Conservation (phyloP, 345 rosid genomes). For the Linum trigynum region DNA sequence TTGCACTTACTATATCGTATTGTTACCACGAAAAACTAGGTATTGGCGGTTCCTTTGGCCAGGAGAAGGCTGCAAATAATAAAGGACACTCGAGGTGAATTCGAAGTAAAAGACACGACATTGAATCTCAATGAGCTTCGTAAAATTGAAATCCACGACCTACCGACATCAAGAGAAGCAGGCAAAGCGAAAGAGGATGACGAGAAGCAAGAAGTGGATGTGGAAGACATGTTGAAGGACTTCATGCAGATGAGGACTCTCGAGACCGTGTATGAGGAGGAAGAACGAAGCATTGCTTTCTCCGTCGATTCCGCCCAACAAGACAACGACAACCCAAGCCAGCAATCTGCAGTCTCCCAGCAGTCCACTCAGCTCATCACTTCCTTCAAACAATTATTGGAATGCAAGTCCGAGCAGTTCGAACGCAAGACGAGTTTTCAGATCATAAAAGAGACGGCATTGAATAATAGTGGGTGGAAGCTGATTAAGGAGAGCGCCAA, state of each 20-base stretch:
- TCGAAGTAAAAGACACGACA: slow-evolving; percentile 10
- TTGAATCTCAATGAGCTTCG: neutral
- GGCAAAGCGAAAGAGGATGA: neutral
- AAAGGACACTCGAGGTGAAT: neutral
- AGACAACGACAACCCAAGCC: slow-evolving; percentile 8
- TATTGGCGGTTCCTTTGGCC: slow-evolving; percentile 18
- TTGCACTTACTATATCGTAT: neutral
- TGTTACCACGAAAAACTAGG: slow-evolving; percentile 12
- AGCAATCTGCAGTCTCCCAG: neutral
- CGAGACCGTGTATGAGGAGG: slow-evolving; percentile 23
- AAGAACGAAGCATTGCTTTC: slow-evolving; percentile 20
- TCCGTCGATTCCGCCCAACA: neutral
- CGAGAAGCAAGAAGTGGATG: slow-evolving; percentile 2
- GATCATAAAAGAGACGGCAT: slow-evolving; percentile 13
- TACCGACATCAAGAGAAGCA: neutral
- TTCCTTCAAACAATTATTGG: slow-evolving; percentile 16
- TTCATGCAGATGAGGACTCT: slow-evolving; percentile 26
- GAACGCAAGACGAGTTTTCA: slow-evolving; percentile 14
- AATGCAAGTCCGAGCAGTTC: slow-evolving; percentile 15
- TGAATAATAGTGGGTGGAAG: neutral
- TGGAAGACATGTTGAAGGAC: slow-evolving; percentile 19
- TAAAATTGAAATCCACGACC: slow-evolving; percentile 10
- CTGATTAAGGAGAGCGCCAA: slow-evolving; percentile 10
- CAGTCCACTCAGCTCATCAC: slow-evolving; percentile 9
- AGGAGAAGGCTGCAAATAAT: slow-evolving; percentile 5